Evolutionary conservation across 768 basidiomycete species (phyloP), one percentile per base, ranked within the genome.

Genomic region (Naganishia vaughanmartiniae): DNA sequence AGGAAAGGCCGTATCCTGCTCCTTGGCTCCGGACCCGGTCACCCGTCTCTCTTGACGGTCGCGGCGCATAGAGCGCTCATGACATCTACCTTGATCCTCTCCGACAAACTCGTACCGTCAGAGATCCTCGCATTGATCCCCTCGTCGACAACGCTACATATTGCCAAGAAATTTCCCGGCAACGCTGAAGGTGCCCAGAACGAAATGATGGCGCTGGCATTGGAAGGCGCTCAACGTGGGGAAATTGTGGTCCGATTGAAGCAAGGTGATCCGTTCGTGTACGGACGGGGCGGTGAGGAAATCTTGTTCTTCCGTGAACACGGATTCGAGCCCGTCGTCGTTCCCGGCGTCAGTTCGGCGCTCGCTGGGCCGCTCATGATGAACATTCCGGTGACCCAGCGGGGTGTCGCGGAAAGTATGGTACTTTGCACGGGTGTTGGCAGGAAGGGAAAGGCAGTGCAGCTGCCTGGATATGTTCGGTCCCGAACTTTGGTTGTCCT

Each of bases 161-260:
- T 98, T 75, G 96, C 96, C 21, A 89, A 89, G 74, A 99, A 99
- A 77, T 97, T 95, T 83, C 96, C 96, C 0, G 96, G 96, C 0
- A 98, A 98, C 78, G 92, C 93, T 1, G 95, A 99, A 58, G 89
- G 89, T 17, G 93, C 94, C 1, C 96, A 99, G 80, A 86, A 85
- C 45, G 96, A 98, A 82, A 88, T 98, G 85, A 95, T 96, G 92
- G 87, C 90, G 71, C 87, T 89, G 5, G 96, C 93, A 1, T 83
- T 97, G 11, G 90, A 89, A 36, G 93, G 89, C 15, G 94, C 92
- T 0, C 83, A 81, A 60, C 85, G 84, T 21, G 96, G 95, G 0
- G 82, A 92, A 70, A 89, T 87, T 7, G 94, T 99, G 30, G 90
- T 99, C 39, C 84, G 95, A 66, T 85, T 99, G 21, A 98, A 99